Evolutionary conservation across 2,329 filamentous ascomycete genomes (phyloP), one percentile per base, ranked within the genome.

Genomic region (Hymenoscyphus albidus): DNA sequence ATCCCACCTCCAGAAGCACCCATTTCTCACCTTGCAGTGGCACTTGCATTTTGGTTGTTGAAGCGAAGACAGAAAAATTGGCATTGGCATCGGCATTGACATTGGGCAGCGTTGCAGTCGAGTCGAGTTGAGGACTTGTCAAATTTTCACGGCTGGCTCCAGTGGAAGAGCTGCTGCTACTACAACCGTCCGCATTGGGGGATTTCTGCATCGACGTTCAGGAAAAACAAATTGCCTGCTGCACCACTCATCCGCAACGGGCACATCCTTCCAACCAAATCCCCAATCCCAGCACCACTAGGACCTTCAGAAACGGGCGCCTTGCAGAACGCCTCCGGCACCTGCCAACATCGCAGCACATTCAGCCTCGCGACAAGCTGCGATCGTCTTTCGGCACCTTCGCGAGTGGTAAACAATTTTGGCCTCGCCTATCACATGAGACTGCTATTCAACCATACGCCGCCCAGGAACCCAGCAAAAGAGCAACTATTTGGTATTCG

Each of bases 81-180:
- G 35, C 35, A 35, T 27, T 27, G 27, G 3, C 22, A 51, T n/a
- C 7, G 32, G 32, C 32, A 35, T 51, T 18, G 44, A n/a, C 40
- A 42, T 14, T 10, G 48, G 51, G 42, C 51, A 62, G 22, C 61
- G 54, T 68, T 68, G 31, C 61, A 65, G 65, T 66, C 39, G 59
- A 59, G 44, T 51, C 18, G 42, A 48, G 5, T 35, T 10, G 51
- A 58, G 27, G 27, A 14, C 7, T 62, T 60, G 39, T 64, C 60
- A 63, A 65, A 55, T 65, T 69, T 70, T 70, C 70, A 73, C 70
- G 67, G 70, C 71, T 70, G 70, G 71, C 65, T 72, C 70, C 69
- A 70, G 72, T 73, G 72, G 44, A 72, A 71, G 42, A 60, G 40
- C 40, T 55, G 57, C 27, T n/a, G 60, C 31, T 55, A 48, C 38